These are phyloP conservation scores for Gaeumannomyces tritici DNA, from an alignment of 2,329 filamentous ascomycete genomes.

Conservation along the genomic window DNA sequence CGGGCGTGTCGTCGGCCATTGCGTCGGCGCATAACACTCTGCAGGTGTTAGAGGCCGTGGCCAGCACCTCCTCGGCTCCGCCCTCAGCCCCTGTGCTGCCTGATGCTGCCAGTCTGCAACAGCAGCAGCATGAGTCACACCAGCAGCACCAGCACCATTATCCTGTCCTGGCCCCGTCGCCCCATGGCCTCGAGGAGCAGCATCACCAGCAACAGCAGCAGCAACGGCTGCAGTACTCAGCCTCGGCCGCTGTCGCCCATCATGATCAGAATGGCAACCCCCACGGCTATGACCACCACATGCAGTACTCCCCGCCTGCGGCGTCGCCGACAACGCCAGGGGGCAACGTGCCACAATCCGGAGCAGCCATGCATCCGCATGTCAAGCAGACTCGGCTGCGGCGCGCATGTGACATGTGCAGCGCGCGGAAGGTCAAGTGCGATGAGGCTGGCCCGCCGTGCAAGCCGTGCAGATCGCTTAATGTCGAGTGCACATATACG, in stretches of 20 bases:
- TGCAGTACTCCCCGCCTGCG: not conserved
- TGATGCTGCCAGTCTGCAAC: not conserved
- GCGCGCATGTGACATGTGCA: constrained; percentile 53
- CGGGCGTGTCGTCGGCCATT: not conserved
- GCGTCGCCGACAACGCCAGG: not conserved
- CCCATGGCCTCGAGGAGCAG: not conserved
- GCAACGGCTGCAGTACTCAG: not conserved
- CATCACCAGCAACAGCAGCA: not conserved
- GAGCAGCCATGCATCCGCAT: not conserved
- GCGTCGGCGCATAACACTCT: constrained; percentile 1
- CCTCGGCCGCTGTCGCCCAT: not conserved
- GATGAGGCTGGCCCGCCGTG: constrained; percentile 48
- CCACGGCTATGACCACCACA: not conserved
- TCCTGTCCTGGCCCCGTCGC: not conserved
- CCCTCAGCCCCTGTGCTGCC: not conserved
- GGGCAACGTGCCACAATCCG: not conserved
- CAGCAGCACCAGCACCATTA: constrained; percentile 1
- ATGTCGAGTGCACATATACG: constrained; percentile 48
- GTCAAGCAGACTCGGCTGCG: constrained; percentile 39
- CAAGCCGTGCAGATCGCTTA: constrained; percentile 44
- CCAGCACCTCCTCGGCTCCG: not conserved
- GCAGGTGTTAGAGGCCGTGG: not conserved
- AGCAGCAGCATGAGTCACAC: not conserved
- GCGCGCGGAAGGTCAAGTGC: constrained; percentile 53
- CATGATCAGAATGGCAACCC: not conserved